Evolutionary conservation across 371 early-diverging fungal genomes (phyloP).

Genomic region (Apophysomyces variabilis): DNA sequence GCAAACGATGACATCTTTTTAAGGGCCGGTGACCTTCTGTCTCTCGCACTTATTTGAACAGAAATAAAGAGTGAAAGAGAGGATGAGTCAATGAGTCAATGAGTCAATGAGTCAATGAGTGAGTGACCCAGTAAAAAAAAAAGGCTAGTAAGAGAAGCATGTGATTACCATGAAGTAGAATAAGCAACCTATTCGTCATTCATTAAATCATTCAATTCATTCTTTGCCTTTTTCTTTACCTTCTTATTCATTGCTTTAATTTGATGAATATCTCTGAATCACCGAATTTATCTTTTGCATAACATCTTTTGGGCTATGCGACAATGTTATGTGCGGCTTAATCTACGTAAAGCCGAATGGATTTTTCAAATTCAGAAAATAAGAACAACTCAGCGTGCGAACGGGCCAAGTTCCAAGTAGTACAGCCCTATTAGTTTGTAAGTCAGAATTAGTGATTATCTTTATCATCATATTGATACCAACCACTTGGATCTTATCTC

Average conservation of each 20-base stretch:
- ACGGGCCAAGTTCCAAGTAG: constrained; percentile 12
- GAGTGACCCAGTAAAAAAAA: constrained; percentile 4
- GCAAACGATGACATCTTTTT: too few species aligned
- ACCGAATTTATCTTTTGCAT: too few species aligned
- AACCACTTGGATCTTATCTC: background rate
- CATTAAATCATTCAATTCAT: background rate
- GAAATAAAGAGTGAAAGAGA: background rate
- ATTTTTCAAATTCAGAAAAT: background rate
- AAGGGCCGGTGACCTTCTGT: too few species aligned
- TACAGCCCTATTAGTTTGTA: background rate
- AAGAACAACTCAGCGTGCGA: background rate
- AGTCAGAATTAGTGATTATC: too few species aligned
- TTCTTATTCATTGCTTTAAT: background rate
- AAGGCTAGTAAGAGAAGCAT: background rate
- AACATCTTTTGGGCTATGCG: too few species aligned
- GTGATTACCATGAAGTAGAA: background rate
- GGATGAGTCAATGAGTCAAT: background rate
- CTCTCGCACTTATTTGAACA: background rate
- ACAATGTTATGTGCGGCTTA: too few species aligned
- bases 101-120: background rate
- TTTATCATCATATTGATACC: constrained; percentile 1
- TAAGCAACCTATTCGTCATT: background rate
- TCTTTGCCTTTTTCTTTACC: background rate
- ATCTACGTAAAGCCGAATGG: too few species aligned
- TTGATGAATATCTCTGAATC: too few species aligned